These are phyloP conservation scores for Hortaea werneckii DNA, from an alignment of 2,329 filamentous ascomycete species.

Conservation along the genomic window DNA sequence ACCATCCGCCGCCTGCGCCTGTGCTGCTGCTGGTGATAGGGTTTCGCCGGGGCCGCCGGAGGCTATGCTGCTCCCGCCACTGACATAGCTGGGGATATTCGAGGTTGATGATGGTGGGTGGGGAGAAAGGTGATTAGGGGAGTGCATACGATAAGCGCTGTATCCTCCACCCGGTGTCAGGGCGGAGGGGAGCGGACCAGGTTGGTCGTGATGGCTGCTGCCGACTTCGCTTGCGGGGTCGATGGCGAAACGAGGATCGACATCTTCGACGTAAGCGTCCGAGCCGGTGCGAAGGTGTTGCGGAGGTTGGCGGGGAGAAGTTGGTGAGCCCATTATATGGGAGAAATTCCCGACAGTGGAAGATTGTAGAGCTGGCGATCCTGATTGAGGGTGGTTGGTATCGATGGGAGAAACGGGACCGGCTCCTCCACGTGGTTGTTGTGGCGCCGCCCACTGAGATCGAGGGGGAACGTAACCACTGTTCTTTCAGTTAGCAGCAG, in stretches of 20 bases:
- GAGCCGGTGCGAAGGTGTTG: slow-evolving; percentile 28
- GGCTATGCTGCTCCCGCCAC: not conserved
- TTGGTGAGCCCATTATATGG: slow-evolving; percentile 13
- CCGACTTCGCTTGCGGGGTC: slow-evolving; percentile 17
- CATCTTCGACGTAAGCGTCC: slow-evolving; percentile 76
- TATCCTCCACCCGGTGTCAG: slow-evolving; percentile 9
- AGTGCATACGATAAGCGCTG: slow-evolving; percentile 5
- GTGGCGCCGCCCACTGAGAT: slow-evolving; percentile 27
- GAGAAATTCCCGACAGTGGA: slow-evolving; percentile 10
- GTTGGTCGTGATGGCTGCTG: slow-evolving; percentile 3
- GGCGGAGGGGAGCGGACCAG: slow-evolving; percentile 8
- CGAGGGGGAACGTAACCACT: slow-evolving; percentile 39
- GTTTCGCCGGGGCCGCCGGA: too few relatives aligned
- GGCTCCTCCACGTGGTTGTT: slow-evolving; percentile 1
- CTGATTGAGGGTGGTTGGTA: not conserved
- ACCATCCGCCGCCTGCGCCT: too few relatives aligned
- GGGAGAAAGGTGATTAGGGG: slow-evolving; percentile 3
- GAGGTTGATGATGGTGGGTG: slow-evolving; percentile 4
- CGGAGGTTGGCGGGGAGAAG: slow-evolving; percentile 3
- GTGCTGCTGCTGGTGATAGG: too few relatives aligned
- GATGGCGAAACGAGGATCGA: slow-evolving; percentile 75
- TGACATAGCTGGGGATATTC: slow-evolving; percentile 3
- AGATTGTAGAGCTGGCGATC: slow-evolving; percentile 7
- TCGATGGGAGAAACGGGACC: too few relatives aligned
- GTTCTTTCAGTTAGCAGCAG: slow-evolving; percentile 10